Evolutionary conservation across 257 asterid species (phyloP).

Genomic region (Penstemon barbatus): DNA sequence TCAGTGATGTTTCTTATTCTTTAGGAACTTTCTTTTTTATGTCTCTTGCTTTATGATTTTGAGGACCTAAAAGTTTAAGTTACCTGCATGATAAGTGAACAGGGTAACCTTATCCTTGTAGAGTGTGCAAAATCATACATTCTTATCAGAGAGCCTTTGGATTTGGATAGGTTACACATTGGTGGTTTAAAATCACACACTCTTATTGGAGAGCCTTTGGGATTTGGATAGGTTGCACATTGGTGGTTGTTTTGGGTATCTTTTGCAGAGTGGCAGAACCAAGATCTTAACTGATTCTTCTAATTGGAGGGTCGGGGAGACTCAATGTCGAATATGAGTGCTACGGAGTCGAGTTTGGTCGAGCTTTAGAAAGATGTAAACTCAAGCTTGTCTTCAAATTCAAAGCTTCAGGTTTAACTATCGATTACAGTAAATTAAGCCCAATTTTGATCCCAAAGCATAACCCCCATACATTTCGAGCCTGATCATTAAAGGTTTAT

Average conservation of each 20-base stretch:
- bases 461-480: not conserved
- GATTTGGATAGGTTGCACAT: not conserved
- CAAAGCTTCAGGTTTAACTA: not conserved
- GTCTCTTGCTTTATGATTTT: slow-evolving; percentile 27
- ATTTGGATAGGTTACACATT: slow-evolving; percentile 5
- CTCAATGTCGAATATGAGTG: not conserved
- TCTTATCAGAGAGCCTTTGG: not conserved
- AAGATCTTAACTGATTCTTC: too few species aligned
- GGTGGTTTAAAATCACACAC: too few species aligned
- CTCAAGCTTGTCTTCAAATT: not conserved
- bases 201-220: too few species aligned
- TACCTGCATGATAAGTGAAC: slow-evolving; percentile 7
- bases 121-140: not conserved
- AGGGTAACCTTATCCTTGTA: slow-evolving; percentile 5
- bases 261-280: not conserved
- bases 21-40: slow-evolving; percentile 20
- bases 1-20: slow-evolving; percentile 27
- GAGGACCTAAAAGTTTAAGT: slow-evolving; percentile 10
- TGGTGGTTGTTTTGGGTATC: slow-evolving; percentile 13
- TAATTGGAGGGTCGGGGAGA: not conserved
- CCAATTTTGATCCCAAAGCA: not conserved
- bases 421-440: not conserved
- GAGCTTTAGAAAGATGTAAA: not conserved
- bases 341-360: not conserved
- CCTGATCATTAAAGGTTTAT: not conserved